phyloP scores from a whole-genome alignment of 2,329 filamentous ascomycete species.

The Cordyceps fumosorosea region DNA sequence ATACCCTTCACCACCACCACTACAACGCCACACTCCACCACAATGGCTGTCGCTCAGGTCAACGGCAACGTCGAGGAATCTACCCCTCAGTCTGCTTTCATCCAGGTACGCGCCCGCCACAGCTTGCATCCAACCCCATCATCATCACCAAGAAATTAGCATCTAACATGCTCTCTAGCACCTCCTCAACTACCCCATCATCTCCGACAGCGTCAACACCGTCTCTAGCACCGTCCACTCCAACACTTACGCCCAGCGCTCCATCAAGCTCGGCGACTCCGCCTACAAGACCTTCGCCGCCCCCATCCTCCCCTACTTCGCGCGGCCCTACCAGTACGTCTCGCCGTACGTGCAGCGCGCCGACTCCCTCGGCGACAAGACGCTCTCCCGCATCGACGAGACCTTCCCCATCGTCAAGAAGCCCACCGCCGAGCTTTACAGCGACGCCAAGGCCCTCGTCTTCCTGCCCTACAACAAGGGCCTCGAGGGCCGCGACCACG shows the following conservation, averaged over 20 bases:
- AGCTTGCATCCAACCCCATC: neutral
- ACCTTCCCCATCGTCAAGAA: conserved; percentile 69
- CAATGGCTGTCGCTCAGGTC: conserved; percentile 15
- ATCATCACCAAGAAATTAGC: neutral
- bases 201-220: conserved; percentile 69
- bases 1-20: neutral
- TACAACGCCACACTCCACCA: neutral
- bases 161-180: conserved; percentile 49
- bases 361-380: conserved; percentile 68
- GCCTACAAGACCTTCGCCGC: conserved; percentile 72
- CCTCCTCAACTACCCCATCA: conserved; percentile 74
- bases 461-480: conserved; percentile 58
- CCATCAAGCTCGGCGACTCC: conserved; percentile 66
- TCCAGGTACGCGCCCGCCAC: conserved; percentile 34
- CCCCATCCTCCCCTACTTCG: conserved; percentile 64
- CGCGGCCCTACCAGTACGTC: conserved; percentile 73
- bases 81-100: conserved; percentile 36
- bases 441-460: conserved; percentile 54
- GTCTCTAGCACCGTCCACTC: conserved; percentile 76
- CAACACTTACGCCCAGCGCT: conserved; percentile 78
- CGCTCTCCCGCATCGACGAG: conserved; percentile 63
- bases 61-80: conserved; percentile 13
- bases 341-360: conserved; percentile 78
- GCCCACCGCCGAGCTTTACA: conserved; percentile 63
- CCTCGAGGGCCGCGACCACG: conserved; percentile 54